Conservation (phyloP, 176 grass and related monocot genomes). For the Poa pratensis region DNA sequence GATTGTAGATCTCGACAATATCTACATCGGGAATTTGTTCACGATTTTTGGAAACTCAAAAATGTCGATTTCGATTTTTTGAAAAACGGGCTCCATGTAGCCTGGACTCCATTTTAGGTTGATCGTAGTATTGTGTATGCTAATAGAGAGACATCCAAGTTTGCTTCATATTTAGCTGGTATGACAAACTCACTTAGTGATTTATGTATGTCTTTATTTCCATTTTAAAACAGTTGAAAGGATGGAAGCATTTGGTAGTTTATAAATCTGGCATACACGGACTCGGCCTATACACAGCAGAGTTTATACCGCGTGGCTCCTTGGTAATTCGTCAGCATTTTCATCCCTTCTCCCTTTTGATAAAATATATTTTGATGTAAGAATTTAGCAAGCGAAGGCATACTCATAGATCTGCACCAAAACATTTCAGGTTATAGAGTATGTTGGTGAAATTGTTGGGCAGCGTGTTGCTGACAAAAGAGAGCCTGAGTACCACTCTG, state of each 20-base stretch:
- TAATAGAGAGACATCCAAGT: neutral
- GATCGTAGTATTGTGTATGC: neutral
- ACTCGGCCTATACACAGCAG: constrained; percentile 92
- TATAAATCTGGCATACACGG: constrained; percentile 97
- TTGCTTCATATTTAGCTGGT: constrained; percentile 32
- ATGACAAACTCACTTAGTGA: neutral
- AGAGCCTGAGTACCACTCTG: constrained; percentile 86
- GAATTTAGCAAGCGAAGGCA: constrained; percentile 20
- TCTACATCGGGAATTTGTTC: too few relatives aligned
- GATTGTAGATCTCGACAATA: too few relatives aligned
- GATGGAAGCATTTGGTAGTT: constrained; percentile 90
- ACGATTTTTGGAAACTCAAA: too few relatives aligned
- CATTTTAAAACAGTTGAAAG: constrained; percentile 69
- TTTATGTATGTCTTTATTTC: constrained; percentile 38
- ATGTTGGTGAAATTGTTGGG: constrained; percentile 87
- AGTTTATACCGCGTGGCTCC: constrained; percentile 80
- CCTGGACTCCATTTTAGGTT: too few relatives aligned
- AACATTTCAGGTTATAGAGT: constrained; percentile 86
- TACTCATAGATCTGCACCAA: constrained; percentile 25
- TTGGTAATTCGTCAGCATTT: constrained; percentile 58
- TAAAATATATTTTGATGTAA: neutral
- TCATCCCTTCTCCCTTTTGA: neutral
- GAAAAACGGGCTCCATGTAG: too few relatives aligned
- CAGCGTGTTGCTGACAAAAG: constrained; percentile 81
- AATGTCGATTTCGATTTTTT: too few relatives aligned